Evolutionary conservation across 148 eudicot genomes (phyloP).

Genomic region (Chenopodium berlandieri): DNA sequence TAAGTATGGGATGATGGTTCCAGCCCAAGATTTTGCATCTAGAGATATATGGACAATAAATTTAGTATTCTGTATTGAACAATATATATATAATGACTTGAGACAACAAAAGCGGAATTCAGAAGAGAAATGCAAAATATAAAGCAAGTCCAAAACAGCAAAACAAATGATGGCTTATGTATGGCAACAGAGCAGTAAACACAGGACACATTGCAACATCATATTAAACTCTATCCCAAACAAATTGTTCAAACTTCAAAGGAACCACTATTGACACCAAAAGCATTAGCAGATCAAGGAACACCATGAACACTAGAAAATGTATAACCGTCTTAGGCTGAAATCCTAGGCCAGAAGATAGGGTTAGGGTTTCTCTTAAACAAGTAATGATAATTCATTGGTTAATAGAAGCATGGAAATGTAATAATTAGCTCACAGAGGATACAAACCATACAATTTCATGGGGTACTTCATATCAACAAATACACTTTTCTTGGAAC

Average conservation of each 20-base stretch:
- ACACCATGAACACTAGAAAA: neutral
- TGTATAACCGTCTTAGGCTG: neutral
- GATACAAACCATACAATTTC: neutral
- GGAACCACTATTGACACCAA: neutral
- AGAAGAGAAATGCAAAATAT: neutral
- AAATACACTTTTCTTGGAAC: neutral
- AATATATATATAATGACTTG: conserved; percentile 4
- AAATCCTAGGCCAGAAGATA: neutral
- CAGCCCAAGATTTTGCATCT: conserved; percentile 89
- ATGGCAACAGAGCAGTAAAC: neutral
- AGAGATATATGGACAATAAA: conserved; percentile 23
- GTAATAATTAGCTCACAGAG: neutral
- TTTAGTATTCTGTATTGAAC: conserved; percentile 28
- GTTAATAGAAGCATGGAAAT: too few relatives aligned
- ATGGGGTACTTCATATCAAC: neutral
- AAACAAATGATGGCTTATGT: neutral
- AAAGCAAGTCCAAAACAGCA: neutral
- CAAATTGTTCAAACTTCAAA: neutral
- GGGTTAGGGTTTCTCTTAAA: neutral
- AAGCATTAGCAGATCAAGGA: neutral
- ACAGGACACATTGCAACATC: neutral
- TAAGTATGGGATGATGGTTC: conserved; percentile 58
- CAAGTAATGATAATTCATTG: neutral
- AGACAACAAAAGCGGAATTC: neutral
- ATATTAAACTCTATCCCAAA: neutral